Percentiles rank a stretch among this genome's conserved stretches.
These are phyloP conservation scores for Zygosaccharomyces sapae DNA, from an alignment of 1,139 yeast genomes.

Conservation along the genomic window DNA sequence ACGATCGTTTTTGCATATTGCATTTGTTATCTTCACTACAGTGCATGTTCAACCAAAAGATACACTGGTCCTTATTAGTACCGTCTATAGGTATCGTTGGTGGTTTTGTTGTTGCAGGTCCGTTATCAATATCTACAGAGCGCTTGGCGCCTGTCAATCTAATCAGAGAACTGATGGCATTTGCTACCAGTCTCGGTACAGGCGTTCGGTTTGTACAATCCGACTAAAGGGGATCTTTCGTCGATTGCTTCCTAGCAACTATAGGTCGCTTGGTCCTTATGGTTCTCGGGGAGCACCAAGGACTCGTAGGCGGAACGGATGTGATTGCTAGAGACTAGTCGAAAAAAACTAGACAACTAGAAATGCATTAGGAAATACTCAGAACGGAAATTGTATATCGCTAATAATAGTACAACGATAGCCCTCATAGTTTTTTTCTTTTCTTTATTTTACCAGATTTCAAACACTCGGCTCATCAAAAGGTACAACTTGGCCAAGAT, in stretches of 20 bases:
- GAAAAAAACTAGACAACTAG: neutral
- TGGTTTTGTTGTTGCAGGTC: neutral
- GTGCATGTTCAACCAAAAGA: neutral
- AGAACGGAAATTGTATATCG: neutral
- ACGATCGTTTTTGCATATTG: neutral
- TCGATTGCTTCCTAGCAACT: neutral
- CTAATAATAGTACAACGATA: neutral
- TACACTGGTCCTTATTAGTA: neutral
- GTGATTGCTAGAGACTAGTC: neutral
- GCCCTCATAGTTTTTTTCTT: no score
- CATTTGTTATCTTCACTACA: neutral
- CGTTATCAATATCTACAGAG: neutral
- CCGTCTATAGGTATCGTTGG: neutral
- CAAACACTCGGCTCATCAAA: conserved; percentile 34
- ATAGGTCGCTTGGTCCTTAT: neutral
- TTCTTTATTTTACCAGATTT: conserved; percentile 28
- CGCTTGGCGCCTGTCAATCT: neutral
- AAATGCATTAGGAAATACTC: neutral
- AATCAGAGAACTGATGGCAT: neutral
- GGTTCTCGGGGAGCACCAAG: neutral
- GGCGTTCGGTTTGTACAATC: neutral
- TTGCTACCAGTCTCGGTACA: neutral
- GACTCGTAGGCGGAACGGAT: neutral
- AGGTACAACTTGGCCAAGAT: conserved; percentile 33
- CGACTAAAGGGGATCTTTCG: neutral